Base-by-base conservation (phyloP, 768 basidiomycete species). In the Lactarius hengduanensis region DNA sequence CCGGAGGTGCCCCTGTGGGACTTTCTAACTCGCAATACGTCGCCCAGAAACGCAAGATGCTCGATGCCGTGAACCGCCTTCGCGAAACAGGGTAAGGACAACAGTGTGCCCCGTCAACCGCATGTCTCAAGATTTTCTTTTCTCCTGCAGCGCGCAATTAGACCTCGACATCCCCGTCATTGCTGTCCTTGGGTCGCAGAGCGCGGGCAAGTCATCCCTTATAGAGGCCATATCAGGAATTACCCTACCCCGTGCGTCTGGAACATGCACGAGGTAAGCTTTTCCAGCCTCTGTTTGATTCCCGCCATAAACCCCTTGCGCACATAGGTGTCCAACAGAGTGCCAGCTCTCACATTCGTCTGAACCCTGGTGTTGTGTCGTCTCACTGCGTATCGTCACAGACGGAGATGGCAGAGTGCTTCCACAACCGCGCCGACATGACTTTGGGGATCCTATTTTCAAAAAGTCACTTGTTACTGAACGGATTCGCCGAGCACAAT, bases 221-320 rank as follows among this genome's bases (percentile, higher is more conserved):
- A 91, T 92, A 13, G 90, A 92, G 71, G 83, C 87, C 0, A 90
- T 92, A 45, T 89, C 88, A 0, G 88, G 89, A 0, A 84, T 91
- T 11, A 88, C 82, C 0, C 77, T 91, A 0, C 90, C 90, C 15
- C 82, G 89, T 7, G 87, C 87, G 0, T 79, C 84, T 28, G 90
- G 90, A 0, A 91, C 90, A 0, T 91, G 90, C 66, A 92, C 90
- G 0, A 80, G 90, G 90, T 86, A 67, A 57, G 41, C 22, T 3
- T n/a, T 53, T 6, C 50, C 50, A 26, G 6, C 50, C 13, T 26
- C 26, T 53, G 50, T 53, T 26, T 26, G 58, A 30, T 18, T 55
- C 26, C 13, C 7, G 20, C 43, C 20, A 43, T 32, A 47, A 7
- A 26, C 30, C 22, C 28, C 26, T 32, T 15, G 9, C 32, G 30